Evolutionary conservation across 1,284 basidiomycete genomes (phyloP).

Genomic region (Trichosporon sp.): DNA sequence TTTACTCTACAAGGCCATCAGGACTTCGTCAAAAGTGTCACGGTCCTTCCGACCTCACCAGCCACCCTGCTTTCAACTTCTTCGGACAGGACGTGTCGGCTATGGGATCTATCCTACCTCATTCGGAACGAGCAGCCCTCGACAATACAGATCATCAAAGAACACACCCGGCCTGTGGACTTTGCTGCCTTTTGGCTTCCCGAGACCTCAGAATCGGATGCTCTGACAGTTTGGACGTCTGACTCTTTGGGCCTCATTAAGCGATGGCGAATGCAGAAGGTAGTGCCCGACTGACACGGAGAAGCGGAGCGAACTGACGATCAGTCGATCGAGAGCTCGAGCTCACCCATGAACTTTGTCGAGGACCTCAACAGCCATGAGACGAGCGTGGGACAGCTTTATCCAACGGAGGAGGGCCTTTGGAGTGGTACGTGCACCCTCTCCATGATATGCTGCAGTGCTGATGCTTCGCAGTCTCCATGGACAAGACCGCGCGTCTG

Average conservation of each 20-base stretch:
- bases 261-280: slow-evolving; percentile 28
- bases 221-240: slow-evolving; percentile 59
- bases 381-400: slow-evolving; percentile 55
- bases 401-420: slow-evolving; percentile 60
- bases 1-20: slow-evolving; percentile 71
- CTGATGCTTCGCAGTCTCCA: slow-evolving; percentile 59
- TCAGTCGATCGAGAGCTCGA: not conserved
- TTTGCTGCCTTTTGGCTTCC: slow-evolving; percentile 46
- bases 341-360: slow-evolving; percentile 13
- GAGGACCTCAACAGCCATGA: slow-evolving; percentile 48
- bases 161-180: slow-evolving; percentile 27
- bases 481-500: slow-evolving; percentile 74
- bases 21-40: slow-evolving; percentile 79
- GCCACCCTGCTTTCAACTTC: slow-evolving; percentile 73
- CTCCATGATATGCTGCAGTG: not conserved
- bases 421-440: slow-evolving; percentile 71
- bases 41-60: slow-evolving; percentile 56
- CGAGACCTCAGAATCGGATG: slow-evolving; percentile 34
- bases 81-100: slow-evolving; percentile 80
- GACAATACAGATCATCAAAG: slow-evolving; percentile 50
- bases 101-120: slow-evolving; percentile 61
- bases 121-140: slow-evolving; percentile 56
- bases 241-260: slow-evolving; percentile 82
- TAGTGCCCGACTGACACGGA: slow-evolving; percentile 11
- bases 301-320: not conserved